Evolutionary conservation across 2,329 filamentous ascomycete species (phyloP).

Genomic region (Pestalotiopsis sp.): DNA sequence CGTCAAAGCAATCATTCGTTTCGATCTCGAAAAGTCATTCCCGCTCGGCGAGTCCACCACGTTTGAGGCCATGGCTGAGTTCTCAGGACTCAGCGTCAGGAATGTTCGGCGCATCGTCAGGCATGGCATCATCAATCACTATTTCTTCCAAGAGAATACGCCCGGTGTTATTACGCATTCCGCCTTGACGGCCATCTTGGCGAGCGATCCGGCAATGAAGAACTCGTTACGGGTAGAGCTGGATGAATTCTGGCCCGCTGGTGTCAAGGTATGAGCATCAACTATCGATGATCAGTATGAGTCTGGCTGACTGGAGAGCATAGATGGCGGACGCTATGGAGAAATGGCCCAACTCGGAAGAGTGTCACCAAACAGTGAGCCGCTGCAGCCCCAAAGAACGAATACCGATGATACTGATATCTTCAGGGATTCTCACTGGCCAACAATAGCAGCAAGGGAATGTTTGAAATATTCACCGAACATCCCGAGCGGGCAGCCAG

Average conservation of each 20-base stretch:
- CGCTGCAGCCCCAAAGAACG: too few relatives aligned
- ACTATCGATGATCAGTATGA: not conserved
- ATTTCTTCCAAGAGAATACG: constrained; percentile 30
- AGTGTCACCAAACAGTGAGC: constrained; percentile 24
- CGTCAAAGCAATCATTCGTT: constrained; percentile 21
- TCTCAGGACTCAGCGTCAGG: not conserved
- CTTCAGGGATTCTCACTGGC: constrained; percentile 23
- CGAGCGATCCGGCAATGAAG: constrained; percentile 17
- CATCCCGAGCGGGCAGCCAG: constrained; percentile 17
- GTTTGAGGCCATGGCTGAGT: constrained; percentile 15
- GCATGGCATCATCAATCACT: constrained; percentile 28
- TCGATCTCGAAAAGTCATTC: constrained; percentile 21
- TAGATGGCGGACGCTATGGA: constrained; percentile 26
- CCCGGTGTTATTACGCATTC: constrained; percentile 32
- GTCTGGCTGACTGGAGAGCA: not conserved
- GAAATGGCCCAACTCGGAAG: constrained; percentile 27
- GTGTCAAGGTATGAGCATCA: constrained; percentile 15
- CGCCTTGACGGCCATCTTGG: constrained; percentile 17
- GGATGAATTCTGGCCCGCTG: constrained; percentile 25
- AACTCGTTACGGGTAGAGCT: constrained; percentile 23
- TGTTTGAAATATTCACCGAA: constrained; percentile 26
- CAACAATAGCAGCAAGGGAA: constrained; percentile 22
- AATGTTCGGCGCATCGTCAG: constrained; percentile 27
- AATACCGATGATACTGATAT: not conserved
- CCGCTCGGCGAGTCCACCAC: constrained; percentile 15